Evolutionary conservation across 2,329 filamentous ascomycete species (phyloP), one percentile per base, ranked within the genome.

Genomic region (Pseudogymnoascus sp.): DNA sequence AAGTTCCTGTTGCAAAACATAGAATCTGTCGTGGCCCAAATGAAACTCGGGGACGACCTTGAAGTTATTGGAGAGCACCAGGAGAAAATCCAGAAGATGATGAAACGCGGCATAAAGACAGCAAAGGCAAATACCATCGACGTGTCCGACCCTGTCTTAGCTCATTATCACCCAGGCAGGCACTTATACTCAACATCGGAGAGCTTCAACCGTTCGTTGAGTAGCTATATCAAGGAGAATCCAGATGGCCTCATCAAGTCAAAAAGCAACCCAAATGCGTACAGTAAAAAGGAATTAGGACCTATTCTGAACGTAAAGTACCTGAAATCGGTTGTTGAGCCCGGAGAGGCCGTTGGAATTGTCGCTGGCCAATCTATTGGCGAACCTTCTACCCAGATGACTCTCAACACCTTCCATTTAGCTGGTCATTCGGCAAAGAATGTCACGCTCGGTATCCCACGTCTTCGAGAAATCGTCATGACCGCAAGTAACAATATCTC

Each of bases 321-420:
- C 72, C 82, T 97, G 68, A 89, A 88, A 69, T 96, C 93, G 1
- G 83, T 97, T 8, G 89, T 97, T 23, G 93, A 99, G 71, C 91
- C 95, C 28, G 95, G 95, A 53, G 96, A 99, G 78, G 93, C 95
- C 26, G 93, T 99, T 26, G 95, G 95, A 68, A 96, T 99, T 67
- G 91, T 99, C 65, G 96, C 96, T 61, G 93, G 93, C 9, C 95
- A 99, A 77, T 97, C 93, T 33, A 87, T 99, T 44, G 95, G 95
- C 73, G 96, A 99, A 74, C 95, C 96, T 8, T 97, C 93, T 2
- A 99, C 95, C 10, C 95, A 99, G 76, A 99, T 99, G 96, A 99
- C 96, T 7, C 80, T 99, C 63, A 99, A 99, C 78, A 99, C 96
- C 28, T 99, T 99, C 85, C 95, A 99, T 83, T 90, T 99, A 84